phyloP scores from a whole-genome alignment of 805 yeast species.

The Lachancea sp. region DNA sequence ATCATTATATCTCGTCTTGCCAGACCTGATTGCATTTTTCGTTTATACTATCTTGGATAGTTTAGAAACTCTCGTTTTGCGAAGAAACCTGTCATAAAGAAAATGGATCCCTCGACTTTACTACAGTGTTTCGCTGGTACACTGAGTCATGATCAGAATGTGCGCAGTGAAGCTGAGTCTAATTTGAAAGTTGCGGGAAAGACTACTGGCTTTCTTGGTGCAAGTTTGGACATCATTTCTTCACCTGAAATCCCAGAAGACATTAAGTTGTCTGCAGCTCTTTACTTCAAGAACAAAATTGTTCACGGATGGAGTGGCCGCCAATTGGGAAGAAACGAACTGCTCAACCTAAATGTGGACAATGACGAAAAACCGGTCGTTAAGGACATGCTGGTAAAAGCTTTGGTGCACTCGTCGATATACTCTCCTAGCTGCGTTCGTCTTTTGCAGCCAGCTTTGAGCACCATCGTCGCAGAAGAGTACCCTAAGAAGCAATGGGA shows the following conservation, averaged over 20 bases:
- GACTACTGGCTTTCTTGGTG: conserved; percentile 69
- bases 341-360: conserved; percentile 38
- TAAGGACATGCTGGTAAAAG: conserved; percentile 59
- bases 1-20: conserved; percentile 1
- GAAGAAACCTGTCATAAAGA: neutral
- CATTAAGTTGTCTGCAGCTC: conserved; percentile 67
- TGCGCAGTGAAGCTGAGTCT: conserved; percentile 63
- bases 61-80: neutral
- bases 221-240: conserved; percentile 69
- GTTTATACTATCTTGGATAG: neutral
- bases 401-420: conserved; percentile 46
- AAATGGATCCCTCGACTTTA: conserved; percentile 65
- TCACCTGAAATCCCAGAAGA: conserved; percentile 44
- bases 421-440: conserved; percentile 36
- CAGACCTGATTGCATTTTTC: neutral
- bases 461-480: conserved; percentile 45
- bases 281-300: conserved; percentile 74
- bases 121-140: conserved; percentile 78
- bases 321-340: conserved; percentile 23
- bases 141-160: conserved; percentile 54
- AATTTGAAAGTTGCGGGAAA: conserved; percentile 53
- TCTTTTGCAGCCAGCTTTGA: conserved; percentile 45
- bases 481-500: conserved; percentile 49
- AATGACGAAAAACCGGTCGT: conserved; percentile 70
- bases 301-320: conserved; percentile 52